Percentiles rank a stretch among this genome's conserved stretches.
These are phyloP conservation scores for Fusarium dlaminii DNA, from an alignment of 2,329 filamentous ascomycete genomes.

Conservation along the genomic window DNA sequence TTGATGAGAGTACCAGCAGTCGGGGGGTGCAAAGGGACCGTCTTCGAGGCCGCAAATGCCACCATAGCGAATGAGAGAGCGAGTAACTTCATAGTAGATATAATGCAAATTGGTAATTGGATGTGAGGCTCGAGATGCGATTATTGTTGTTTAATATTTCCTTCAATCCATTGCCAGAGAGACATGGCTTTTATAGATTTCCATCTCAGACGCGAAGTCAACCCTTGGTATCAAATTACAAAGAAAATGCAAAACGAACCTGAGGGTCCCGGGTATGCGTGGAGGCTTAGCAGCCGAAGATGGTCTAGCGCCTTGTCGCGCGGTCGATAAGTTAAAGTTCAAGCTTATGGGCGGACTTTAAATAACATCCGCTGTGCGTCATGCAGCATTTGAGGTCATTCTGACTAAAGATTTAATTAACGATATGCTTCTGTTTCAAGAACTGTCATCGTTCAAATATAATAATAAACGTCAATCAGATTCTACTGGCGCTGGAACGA, in stretches of 20 bases:
- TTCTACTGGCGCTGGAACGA: neutral
- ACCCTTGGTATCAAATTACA: fast-evolving
- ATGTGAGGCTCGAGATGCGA: neutral
- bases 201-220: fast-evolving
- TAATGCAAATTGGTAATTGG: neutral
- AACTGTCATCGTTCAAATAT: fast-evolving
- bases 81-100: neutral
- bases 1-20: neutral
- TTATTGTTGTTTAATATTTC: neutral
- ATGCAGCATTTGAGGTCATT: neutral
- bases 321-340: neutral
- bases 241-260: fast-evolving
- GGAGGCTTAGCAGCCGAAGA: neutral
- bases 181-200: neutral
- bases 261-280: fast-evolving
- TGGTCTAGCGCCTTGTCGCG: neutral
- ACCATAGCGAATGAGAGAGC: neutral
- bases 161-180: neutral
- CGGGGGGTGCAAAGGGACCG: neutral
- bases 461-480: neutral
- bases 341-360: neutral
- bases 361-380: neutral
- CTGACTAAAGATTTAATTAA: fast-evolving
- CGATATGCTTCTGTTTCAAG: fast-evolving
- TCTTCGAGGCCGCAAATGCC: neutral